Percentiles rank a stretch among this genome's conserved stretches.
Conservation (phyloP, 306 rosid genomes). For the Medicago truncatula region MtrunA17r5.0-ANR NC_053049.1:46599501-46600000, state of each 20-base stretch:
- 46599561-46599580: not conserved
- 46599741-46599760: not conserved
- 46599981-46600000: not conserved
- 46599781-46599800: slow-evolving; percentile 15
- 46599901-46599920: not conserved
- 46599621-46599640: not conserved
- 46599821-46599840: not conserved
- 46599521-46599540: not conserved
- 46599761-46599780: not conserved
- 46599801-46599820: not conserved
- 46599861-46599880: not conserved
- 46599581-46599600: not conserved
- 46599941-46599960: not conserved
- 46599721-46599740: slow-evolving; percentile 9
- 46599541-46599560: not conserved
- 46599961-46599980: not conserved
- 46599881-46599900: not conserved
- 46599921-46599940: not conserved
- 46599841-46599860: not conserved
- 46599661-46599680: not conserved
- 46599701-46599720: not conserved
- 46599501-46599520: not conserved
- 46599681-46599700: not conserved
- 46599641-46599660: not conserved
- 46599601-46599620: not conserved